These are phyloP conservation scores for Fraxinus sp. DNA, from an alignment of 305 asterid genomes.

Conservation along the genomic window DNA sequence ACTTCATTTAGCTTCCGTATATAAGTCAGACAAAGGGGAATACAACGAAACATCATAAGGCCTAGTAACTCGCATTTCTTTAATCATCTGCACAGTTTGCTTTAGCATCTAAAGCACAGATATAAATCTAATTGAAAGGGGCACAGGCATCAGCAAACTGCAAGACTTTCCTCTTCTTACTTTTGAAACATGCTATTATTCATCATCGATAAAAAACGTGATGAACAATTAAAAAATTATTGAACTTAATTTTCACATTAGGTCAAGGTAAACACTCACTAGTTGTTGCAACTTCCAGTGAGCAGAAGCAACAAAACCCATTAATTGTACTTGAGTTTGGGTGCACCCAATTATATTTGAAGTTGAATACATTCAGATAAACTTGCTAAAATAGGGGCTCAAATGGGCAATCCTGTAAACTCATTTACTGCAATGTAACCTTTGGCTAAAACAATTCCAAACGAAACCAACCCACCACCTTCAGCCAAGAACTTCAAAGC, in stretches of 20 bases:
- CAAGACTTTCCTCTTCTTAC: neutral
- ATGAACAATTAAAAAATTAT: neutral
- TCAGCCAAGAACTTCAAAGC: neutral
- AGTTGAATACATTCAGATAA: neutral
- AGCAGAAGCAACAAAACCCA: neutral
- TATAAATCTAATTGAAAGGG: neutral
- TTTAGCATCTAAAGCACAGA: neutral
- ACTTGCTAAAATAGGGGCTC: neutral
- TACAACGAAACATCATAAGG: neutral
- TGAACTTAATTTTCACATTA: neutral
- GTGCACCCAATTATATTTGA: neutral
- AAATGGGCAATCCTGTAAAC: neutral
- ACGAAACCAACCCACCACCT: neutral
- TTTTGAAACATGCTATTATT: neutral
- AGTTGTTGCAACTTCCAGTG: neutral
- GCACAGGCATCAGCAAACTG: neutral
- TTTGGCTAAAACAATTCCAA: neutral
- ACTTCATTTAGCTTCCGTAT: neutral
- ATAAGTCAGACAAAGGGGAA: neutral
- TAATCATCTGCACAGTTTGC: neutral
- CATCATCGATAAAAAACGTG: neutral
- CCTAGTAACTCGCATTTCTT: neutral
- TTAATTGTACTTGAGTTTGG: neutral
- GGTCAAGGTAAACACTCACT: neutral
- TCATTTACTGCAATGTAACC: neutral